Base-by-base conservation (phyloP, 169 alveolate species). In the Babesia ovis region DNA sequence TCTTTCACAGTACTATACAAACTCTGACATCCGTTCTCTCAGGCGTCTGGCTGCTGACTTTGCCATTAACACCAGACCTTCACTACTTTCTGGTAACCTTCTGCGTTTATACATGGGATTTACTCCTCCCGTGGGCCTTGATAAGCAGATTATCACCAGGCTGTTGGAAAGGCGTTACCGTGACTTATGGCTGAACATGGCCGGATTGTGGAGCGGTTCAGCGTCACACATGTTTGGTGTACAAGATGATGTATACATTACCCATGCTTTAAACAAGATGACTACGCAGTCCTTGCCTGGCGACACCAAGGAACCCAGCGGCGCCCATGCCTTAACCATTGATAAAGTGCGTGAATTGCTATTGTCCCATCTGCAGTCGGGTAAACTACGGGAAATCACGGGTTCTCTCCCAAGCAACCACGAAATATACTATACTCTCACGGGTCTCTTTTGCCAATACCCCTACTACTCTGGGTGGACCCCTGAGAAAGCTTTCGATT, bases 381-480 rank as follows among this genome's bases (percentile, higher is more conserved):
- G 22, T 12, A 48, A 60, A 34, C 11, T 41, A 4, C 56, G 37
- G 27, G 37, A 3, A 2, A 27, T 60, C 27, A 60, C 31, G 18
- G 56, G 57, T 0, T 2, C 70, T 3, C 42, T 60, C 16, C 71
- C 77, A 48, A 34, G 69, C 4, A 77, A 77, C 51, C 34, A 31
- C 27, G 73, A 68, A 62, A 31, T 77, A 22, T 68, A 37, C 59
- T 77, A 68, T 61, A 57, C 45, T 29, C 34, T 77, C 22, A 69
- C 77, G 27, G 45, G 37, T 18, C 64, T 68, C 23, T 77, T 77
- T 56, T 25, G 51, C 32, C 46, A 41, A 25, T 58, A 77, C 58
- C 86, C 86, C 8, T 37, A 58, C 64, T 77, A 67, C 48, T 68
- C 86, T 3, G 82, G 86, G 29, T 77, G 76, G 64, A 53, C 80